Conservation (phyloP, 306 rosid genomes). For the Abrus pulchellus region DNA sequence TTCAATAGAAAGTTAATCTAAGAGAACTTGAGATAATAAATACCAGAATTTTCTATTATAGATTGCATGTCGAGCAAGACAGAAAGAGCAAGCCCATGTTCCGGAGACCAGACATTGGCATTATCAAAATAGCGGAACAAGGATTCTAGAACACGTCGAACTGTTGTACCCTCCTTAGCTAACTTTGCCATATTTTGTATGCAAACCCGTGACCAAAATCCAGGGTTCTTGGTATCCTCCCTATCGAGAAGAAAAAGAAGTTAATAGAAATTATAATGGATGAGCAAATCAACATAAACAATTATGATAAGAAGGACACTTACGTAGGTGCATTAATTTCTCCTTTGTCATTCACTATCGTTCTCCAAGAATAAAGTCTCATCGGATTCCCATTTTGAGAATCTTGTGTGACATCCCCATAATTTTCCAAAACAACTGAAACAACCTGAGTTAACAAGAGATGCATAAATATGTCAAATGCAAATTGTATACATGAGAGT, state of each 20-base stretch:
- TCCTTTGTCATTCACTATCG: constrained; percentile 70
- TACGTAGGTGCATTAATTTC: constrained; percentile 63
- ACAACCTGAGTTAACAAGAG: constrained; percentile 61
- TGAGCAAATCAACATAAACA: constrained; percentile 34
- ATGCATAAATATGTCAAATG: constrained; percentile 47
- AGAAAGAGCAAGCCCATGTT: constrained; percentile 68
- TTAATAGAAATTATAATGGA: constrained; percentile 26
- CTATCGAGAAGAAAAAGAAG: constrained; percentile 48
- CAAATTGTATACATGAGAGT: constrained; percentile 23
- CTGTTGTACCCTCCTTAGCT: constrained; percentile 82
- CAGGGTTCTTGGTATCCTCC: constrained; percentile 59
- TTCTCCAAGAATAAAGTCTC: constrained; percentile 63
- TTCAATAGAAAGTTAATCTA: constrained; percentile 24
- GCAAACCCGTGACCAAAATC: constrained; percentile 78
- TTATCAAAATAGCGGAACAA: constrained; percentile 74
- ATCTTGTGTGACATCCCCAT: constrained; percentile 55
- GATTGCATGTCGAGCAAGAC: constrained; percentile 72
- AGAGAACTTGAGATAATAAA: constrained; percentile 45
- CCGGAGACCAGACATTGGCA: constrained; percentile 72
- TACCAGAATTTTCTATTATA: constrained; percentile 70
- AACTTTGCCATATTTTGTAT: constrained; percentile 74
- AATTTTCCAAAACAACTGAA: constrained; percentile 75
- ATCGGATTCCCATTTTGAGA: constrained; percentile 45
- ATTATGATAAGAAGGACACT: constrained; percentile 42
- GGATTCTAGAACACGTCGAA: constrained; percentile 71